Base-by-base conservation (phyloP, 345 rosid genomes). In the Ceriops zippeliana region DNA sequence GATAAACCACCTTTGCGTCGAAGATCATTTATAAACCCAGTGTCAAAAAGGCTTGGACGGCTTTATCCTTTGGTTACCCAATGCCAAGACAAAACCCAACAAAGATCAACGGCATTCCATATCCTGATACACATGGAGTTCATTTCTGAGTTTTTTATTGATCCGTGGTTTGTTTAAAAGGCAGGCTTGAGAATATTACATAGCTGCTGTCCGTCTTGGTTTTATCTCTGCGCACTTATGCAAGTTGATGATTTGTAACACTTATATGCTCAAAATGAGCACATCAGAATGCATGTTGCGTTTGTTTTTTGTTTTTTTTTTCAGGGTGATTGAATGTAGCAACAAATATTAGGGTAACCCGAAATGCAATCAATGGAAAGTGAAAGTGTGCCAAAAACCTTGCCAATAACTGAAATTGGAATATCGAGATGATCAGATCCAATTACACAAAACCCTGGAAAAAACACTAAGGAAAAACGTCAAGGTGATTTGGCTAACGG, bases 81-180 rank as follows among this genome's bases (percentile, higher is more conserved):
- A 68, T 67, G 77, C 81, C 56, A 79, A 86, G 72, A 82, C 65
- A 10, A 93, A 85, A 76, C 93, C 93, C 2, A 76, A 72, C 46
- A 91, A 91, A 79, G 82, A 89, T 79, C 72, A 93, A 37, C 74
- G 97, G 76, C 97, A 93, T 80, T 91, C 98, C 30, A 83, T 91
- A 76, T 89, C 97, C 64, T 91, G 83, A 93, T 68, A 63, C 72
- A 37, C 16, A 34, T 7, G 37, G 52, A 70, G 11, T 54, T 57
- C 69, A 62, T 16, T 69, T 22, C 58, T 21, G 3, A 54, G 15
- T 17, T 54, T 4, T 54, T 5, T 22, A 5, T 7, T n/a, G 58
- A n/a, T 22, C 27, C 70, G 51, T 69, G 63, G 60, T 66, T 72
- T 70, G 68, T 42, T 64, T 53, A n/a, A 21, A 47, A 62, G 73